Percentiles rank a stretch among this genome's conserved stretches.
Conservation (phyloP, 805 yeast genomes). For the Schizosaccharomyces cryophilus region DNA sequence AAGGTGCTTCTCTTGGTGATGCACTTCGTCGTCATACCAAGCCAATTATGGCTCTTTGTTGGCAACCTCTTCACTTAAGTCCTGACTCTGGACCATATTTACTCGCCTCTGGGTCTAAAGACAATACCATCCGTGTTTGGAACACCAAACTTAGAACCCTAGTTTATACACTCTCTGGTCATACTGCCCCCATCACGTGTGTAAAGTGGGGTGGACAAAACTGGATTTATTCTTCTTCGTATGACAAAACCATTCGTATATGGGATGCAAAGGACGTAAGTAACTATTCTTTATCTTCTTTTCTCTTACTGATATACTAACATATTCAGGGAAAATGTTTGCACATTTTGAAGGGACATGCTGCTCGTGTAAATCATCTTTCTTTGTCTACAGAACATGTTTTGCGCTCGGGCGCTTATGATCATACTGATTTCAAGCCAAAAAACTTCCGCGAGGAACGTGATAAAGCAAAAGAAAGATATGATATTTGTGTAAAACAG, state of each 20-base stretch:
- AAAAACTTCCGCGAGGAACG: constrained; percentile 10
- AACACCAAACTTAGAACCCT: constrained; percentile 49
- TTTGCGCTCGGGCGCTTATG: constrained; percentile 68
- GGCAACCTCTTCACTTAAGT: constrained; percentile 84
- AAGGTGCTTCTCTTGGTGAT: constrained; percentile 51
- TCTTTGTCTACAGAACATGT: constrained; percentile 79
- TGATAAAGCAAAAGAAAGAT: constrained; percentile 31
- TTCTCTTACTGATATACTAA: not conserved
- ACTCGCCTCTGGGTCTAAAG: constrained; percentile 73
- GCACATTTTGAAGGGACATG: constrained; percentile 65
- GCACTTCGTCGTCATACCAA: constrained; percentile 62
- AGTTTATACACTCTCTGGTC: constrained; percentile 56
- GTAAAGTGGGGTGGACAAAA: constrained; percentile 94
- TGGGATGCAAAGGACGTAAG: constrained; percentile 47
- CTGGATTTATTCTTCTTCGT: constrained; percentile 66
- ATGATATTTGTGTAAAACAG: constrained; percentile 36
- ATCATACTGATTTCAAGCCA: constrained; percentile 28
- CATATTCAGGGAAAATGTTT: constrained; percentile 35
- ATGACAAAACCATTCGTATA: constrained; percentile 75
- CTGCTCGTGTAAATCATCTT: constrained; percentile 93
- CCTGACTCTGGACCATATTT: constrained; percentile 37
- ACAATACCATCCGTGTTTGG: constrained; percentile 76
- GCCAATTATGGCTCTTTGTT: constrained; percentile 69
- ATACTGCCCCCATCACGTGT: constrained; percentile 69
- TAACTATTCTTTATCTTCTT: not conserved